phyloP scores from a whole-genome alignment of 2,329 filamentous ascomycete species.

The Alternaria viburni region DNA sequence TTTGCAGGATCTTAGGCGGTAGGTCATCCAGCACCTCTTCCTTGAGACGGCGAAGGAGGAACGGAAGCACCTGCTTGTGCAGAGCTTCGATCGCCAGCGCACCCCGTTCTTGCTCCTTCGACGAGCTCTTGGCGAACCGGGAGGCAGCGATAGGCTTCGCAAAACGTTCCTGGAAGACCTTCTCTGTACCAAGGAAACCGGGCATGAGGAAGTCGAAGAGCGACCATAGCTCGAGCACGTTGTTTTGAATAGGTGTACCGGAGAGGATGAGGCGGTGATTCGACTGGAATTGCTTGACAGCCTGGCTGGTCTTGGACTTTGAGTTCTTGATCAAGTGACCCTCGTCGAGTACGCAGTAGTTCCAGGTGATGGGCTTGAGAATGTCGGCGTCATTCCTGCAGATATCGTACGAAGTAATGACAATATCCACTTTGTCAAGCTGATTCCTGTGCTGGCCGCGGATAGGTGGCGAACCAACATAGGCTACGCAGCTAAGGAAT shows the following conservation, averaged over 20 bases:
- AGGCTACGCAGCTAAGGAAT: conserved; percentile 87
- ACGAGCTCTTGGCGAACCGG: conserved; percentile 94
- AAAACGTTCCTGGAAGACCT: conserved; percentile 95
- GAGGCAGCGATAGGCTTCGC: conserved; percentile 94
- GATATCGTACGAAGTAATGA: conserved; percentile 98
- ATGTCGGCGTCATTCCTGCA: conserved; percentile 94
- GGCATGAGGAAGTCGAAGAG: conserved; percentile 99
- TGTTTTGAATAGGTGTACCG: conserved; percentile 97
- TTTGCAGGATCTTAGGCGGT: conserved; percentile 97
- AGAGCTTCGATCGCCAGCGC: conserved; percentile 96
- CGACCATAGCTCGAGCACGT: conserved; percentile 95
- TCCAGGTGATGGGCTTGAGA: conserved; percentile 85
- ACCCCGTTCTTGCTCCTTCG: conserved; percentile 96
- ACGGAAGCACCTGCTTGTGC: conserved; percentile 96
- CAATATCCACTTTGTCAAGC: conserved; percentile 82
- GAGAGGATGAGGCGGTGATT: conserved; percentile 97
- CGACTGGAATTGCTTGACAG: conserved; percentile 86
- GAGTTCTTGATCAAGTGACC: conserved; percentile 99
- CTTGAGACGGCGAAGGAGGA: conserved; percentile 93
- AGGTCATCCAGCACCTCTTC: conserved; percentile 97
- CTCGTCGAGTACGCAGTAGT: conserved; percentile 96
- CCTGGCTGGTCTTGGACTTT: conserved; percentile 91
- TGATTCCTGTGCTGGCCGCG: conserved; percentile 72
- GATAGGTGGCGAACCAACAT: conserved; percentile 87
- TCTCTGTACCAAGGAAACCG: conserved; percentile 93